Base-by-base conservation (phyloP, 768 basidiomycete species). In the Phlegmacium glaucopus region DNA sequence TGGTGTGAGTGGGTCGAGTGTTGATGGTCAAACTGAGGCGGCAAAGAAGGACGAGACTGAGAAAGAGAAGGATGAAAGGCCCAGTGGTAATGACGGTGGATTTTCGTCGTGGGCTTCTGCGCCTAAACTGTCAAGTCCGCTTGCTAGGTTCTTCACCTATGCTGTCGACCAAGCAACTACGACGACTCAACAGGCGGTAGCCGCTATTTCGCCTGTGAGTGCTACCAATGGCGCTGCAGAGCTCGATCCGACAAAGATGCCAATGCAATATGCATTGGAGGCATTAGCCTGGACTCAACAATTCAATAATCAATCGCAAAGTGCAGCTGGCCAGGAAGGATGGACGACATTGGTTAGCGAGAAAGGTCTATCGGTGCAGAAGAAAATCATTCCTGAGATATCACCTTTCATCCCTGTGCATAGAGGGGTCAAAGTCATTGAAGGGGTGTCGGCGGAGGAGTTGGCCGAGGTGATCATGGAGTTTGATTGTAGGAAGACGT, bases 361-460 rank as follows among this genome's bases (percentile, higher is more conserved):
- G 48, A 88, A 88, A 53, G 89, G 83, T 6, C 66, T 94, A 28
- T 71, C 84, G 3, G 76, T 95, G 12, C 81, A 89, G 51, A 83
- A 85, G 58, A 87, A 87, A 59, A 64, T 84, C n/a, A 77, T 81
- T 6, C 76, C 87, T 0, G 83, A 87, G 45, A 78, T 95, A 6
- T 95, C 92, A 5, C 75, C 86, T 1, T 71, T 80, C 44, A 81
- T 94, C 27, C 91, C 92, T 0, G 82, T 98, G 3, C 86, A 92
- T 64, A 86, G 84, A 55, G 93, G 90, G 0, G 83, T 87, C 60
- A 90, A 90, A 66, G 91, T 97, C 50, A 85, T 98, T 42, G 90
- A 97, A 61, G 93, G 94, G 4, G 80, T 94, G 9, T 89, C 92
- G 1, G 94, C 94, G 1, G 94, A 96, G 60, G 95, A 99, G 62